Evolutionary conservation across 1,284 basidiomycete species (phyloP).

Genomic region (Earliella scabrosa): DNA sequence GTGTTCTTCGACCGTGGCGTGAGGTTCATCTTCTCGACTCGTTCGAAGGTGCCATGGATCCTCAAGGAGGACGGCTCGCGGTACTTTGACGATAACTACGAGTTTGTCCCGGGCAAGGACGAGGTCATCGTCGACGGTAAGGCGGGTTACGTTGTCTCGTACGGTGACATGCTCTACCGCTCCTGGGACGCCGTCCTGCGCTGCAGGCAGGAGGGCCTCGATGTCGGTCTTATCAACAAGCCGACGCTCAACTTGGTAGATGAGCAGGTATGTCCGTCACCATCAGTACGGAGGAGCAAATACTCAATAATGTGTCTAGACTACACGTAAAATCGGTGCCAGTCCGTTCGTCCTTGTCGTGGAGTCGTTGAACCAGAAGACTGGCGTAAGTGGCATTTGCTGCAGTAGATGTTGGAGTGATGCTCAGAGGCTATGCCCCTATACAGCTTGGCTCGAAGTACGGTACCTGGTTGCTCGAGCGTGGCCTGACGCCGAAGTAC

Average conservation of each 20-base stretch:
- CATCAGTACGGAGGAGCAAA: neutral
- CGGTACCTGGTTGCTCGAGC: slow-evolving; percentile 85
- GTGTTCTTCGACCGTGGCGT: slow-evolving; percentile 84
- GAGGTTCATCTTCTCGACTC: slow-evolving; percentile 86
- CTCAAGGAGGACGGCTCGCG: slow-evolving; percentile 74
- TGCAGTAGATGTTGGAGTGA: no score
- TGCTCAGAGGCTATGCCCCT: no score
- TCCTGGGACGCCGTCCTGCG: slow-evolving; percentile 80
- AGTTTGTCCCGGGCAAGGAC: slow-evolving; percentile 83
- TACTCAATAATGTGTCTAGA: slow-evolving; percentile 37
- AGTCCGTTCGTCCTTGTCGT: slow-evolving; percentile 81
- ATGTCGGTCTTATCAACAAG: slow-evolving; percentile 87
- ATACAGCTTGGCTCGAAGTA: slow-evolving; percentile 75
- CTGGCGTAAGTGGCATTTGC: slow-evolving; percentile 58
- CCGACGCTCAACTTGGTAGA: slow-evolving; percentile 82
- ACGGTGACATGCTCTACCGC: slow-evolving; percentile 84
- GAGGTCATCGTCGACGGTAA: slow-evolving; percentile 74
- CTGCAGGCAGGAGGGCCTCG: slow-evolving; percentile 68
- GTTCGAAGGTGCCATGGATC: slow-evolving; percentile 85
- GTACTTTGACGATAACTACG: slow-evolving; percentile 73
- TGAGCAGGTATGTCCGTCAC: slow-evolving; percentile 58
- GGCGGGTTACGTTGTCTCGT: slow-evolving; percentile 78
- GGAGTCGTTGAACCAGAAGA: slow-evolving; percentile 87
- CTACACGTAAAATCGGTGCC: slow-evolving; percentile 69
- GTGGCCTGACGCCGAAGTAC: slow-evolving; percentile 78